These are phyloP conservation scores for Bonia amplexicaulis DNA, from an alignment of 176 grass and related monocot genomes.

Conservation along the genomic window DNA sequence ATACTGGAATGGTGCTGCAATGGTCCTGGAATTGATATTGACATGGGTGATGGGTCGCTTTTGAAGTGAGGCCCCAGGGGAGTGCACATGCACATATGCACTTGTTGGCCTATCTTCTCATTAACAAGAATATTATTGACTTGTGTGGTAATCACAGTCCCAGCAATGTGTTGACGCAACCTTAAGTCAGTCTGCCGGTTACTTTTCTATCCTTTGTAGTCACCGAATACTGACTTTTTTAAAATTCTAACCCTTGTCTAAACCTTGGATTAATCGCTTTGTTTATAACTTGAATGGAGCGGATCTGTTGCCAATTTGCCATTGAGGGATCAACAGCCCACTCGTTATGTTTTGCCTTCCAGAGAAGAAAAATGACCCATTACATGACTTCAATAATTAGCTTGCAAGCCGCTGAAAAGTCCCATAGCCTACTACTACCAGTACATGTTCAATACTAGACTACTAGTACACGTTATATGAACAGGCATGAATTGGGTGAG, in stretches of 20 bases:
- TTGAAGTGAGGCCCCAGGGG: neutral
- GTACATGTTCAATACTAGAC: neutral
- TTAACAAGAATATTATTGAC: neutral
- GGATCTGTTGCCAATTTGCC: neutral
- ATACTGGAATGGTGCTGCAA: no score
- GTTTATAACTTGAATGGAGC: neutral
- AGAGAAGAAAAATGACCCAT: neutral
- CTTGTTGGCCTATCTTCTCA: constrained; percentile 1
- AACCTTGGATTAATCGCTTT: neutral
- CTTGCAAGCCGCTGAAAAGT: neutral
- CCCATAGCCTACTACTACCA: neutral
- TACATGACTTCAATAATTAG: neutral
- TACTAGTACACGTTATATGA: neutral
- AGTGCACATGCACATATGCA: constrained; percentile 29
- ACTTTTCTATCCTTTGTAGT: neutral
- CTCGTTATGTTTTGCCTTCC: neutral
- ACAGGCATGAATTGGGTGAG: constrained; percentile 7
- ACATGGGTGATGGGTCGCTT: neutral
- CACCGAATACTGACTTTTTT: neutral
- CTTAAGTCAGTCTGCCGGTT: neutral
- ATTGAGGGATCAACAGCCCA: neutral
- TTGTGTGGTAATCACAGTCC: neutral
- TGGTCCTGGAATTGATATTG: neutral
- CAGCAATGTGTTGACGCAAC: no score
- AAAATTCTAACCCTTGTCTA: neutral